These are phyloP conservation scores for Eimeria praecox DNA, from an alignment of 169 alveolate genomes.

Conservation along the genomic window DNA sequence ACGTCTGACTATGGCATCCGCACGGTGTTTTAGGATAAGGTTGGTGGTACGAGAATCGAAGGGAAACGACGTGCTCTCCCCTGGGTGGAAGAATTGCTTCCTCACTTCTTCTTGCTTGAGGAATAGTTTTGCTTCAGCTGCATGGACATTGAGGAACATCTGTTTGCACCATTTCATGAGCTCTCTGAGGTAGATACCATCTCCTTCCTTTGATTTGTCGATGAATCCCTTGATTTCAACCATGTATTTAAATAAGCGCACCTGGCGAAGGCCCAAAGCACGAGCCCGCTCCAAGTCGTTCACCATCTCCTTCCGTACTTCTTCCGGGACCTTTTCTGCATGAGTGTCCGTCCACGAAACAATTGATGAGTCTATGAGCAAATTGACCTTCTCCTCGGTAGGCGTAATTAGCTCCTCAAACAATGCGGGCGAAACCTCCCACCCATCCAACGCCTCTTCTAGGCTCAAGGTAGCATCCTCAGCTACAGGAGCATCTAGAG, in stretches of 20 bases:
- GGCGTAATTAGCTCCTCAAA: slow-evolving; percentile 11
- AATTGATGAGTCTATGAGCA: slow-evolving; percentile 38
- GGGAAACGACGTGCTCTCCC: not conserved
- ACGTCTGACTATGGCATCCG: not conserved
- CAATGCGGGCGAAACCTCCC: slow-evolving; percentile 9
- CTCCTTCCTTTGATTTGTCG: not conserved
- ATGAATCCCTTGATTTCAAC: slow-evolving; percentile 23
- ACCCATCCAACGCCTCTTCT: slow-evolving; percentile 30
- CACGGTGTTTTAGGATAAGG: slow-evolving; percentile 9
- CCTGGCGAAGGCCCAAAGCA: slow-evolving; percentile 10
- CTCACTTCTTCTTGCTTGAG: slow-evolving; percentile 28
- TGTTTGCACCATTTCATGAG: slow-evolving; percentile 12
- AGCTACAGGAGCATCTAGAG: not conserved
- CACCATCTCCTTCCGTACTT: not conserved
- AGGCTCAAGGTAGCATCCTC: not conserved
- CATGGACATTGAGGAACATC: slow-evolving; percentile 2
- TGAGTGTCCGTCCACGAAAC: not conserved
- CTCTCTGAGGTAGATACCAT: slow-evolving; percentile 14
- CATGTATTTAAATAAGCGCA: not conserved
- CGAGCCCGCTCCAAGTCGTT: slow-evolving; percentile 13
- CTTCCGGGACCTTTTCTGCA: slow-evolving; percentile 10
- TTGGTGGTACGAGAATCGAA: not conserved
- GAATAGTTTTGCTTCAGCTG: not conserved
- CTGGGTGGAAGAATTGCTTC: not conserved
- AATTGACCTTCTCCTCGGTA: slow-evolving; percentile 22